phyloP scores from a whole-genome alignment of 345 rosid genomes.

The Corymbia maculata region DNA sequence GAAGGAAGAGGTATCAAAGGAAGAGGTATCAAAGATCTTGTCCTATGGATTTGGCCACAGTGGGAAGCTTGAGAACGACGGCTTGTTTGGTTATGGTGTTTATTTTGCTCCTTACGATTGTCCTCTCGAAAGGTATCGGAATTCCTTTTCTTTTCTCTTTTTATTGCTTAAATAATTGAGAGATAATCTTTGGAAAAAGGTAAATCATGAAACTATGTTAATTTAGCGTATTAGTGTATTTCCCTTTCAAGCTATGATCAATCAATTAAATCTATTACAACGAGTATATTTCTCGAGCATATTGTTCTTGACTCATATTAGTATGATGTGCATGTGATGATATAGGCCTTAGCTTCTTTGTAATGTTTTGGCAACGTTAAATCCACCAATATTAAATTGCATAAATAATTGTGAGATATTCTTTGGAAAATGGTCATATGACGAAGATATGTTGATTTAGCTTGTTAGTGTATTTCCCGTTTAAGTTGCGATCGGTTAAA shows the following conservation, averaged over 20 bases:
- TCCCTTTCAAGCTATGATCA: background rate
- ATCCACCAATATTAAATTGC: background rate
- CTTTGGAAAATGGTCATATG: background rate
- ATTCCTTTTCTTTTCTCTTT: background rate
- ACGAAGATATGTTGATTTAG: background rate
- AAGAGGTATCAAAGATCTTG: conserved; percentile 29
- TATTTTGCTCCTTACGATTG: conserved; percentile 52
- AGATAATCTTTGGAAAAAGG: background rate
- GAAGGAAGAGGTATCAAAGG: conserved; percentile 25
- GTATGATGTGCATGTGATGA: background rate
- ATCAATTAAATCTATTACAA: background rate
- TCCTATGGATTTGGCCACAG: conserved; percentile 52
- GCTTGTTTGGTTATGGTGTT: conserved; percentile 52
- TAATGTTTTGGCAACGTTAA: background rate
- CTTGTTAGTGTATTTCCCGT: background rate
- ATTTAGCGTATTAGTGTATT: background rate
- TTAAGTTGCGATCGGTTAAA: background rate
- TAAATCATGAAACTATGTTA: background rate
- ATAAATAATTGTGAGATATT: background rate
- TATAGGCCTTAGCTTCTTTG: background rate
- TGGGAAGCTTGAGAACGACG: conserved; percentile 13
- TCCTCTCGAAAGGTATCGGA: conserved; percentile 50
- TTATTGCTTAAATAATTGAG: background rate
- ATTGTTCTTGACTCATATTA: background rate
- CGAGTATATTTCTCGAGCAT: background rate